Conservation (phyloP, 2,329 filamentous ascomycete genomes). For the Akanthomyces uredinophilus region DNA sequence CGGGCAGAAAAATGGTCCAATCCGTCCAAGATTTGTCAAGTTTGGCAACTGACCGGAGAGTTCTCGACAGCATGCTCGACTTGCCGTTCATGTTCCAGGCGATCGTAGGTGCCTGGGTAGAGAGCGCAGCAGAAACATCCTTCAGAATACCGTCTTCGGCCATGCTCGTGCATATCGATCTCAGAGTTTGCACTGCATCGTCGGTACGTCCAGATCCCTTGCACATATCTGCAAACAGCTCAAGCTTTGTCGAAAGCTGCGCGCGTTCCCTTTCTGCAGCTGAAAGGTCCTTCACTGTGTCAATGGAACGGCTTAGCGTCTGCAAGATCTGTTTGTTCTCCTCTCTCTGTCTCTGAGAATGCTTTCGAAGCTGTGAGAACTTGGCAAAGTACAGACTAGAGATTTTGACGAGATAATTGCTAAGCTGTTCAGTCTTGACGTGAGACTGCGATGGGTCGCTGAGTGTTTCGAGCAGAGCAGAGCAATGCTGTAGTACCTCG, state of each 20-base stretch:
- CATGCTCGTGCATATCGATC: slow-evolving; percentile 56
- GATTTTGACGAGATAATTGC: slow-evolving; percentile 57
- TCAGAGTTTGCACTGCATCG: slow-evolving; percentile 54
- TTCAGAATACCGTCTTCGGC: slow-evolving; percentile 53
- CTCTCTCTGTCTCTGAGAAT: slow-evolving; percentile 32
- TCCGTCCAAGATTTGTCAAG: slow-evolving; percentile 53
- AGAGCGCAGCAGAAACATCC: slow-evolving; percentile 46
- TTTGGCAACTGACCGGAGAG: slow-evolving; percentile 55
- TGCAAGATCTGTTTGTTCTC: slow-evolving; percentile 42
- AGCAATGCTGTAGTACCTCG: slow-evolving; percentile 51
- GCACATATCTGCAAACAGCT: slow-evolving; percentile 59
- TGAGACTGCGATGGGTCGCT: slow-evolving; percentile 33
- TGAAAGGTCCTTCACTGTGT: slow-evolving; percentile 52
- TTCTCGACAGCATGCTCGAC: slow-evolving; percentile 50
- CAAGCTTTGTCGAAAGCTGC: slow-evolving; percentile 58
- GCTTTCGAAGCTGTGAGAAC: slow-evolving; percentile 47
- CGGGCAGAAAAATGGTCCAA: slow-evolving; percentile 49
- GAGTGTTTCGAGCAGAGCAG: slow-evolving; percentile 48
- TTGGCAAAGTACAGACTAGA: slow-evolving; percentile 68
- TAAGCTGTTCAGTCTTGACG: slow-evolving; percentile 28
- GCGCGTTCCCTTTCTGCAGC: slow-evolving; percentile 53
- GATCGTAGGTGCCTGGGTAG: slow-evolving; percentile 42
- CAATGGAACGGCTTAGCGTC: slow-evolving; percentile 59
- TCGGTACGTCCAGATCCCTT: slow-evolving; percentile 47
- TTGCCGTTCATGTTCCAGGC: slow-evolving; percentile 51